phyloP scores from a whole-genome alignment of 495 filamentous ascomycete genomes.

The Clavariopsis aquatica region DNA sequence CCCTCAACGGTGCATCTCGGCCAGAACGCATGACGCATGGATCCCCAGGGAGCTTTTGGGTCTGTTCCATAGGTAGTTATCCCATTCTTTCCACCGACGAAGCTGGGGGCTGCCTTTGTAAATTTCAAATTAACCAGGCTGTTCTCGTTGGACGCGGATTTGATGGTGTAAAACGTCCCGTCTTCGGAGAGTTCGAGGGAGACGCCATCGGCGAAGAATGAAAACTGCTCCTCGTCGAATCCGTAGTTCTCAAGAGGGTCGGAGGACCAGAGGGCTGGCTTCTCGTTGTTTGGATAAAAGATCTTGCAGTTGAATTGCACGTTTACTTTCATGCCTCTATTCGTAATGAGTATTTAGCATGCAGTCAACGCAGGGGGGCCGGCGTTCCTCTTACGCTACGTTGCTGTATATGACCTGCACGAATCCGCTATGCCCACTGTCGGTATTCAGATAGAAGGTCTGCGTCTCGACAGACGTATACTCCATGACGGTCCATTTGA shows the following conservation, averaged over 20 bases:
- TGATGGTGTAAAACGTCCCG: slow-evolving; percentile 76
- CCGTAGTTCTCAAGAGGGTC: slow-evolving; percentile 71
- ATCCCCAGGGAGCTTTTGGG: slow-evolving; percentile 80
- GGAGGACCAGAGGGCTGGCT: slow-evolving; percentile 73
- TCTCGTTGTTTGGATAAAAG: slow-evolving; percentile 69
- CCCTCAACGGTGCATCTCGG: slow-evolving; percentile 80
- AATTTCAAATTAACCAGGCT: slow-evolving; percentile 82
- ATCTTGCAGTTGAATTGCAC: slow-evolving; percentile 90
- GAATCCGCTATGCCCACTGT: slow-evolving; percentile 73
- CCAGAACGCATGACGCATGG: slow-evolving; percentile 92
- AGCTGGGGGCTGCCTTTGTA: slow-evolving; percentile 73
- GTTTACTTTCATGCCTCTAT: slow-evolving; percentile 83
- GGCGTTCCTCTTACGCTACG: slow-evolving; percentile 69
- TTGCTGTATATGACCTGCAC: slow-evolving; percentile 97
- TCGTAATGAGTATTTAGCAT: slow-evolving; percentile 24
- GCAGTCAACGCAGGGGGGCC: not conserved
- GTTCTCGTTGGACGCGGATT: slow-evolving; percentile 74
- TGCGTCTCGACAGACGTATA: slow-evolving; percentile 94
- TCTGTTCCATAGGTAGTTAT: slow-evolving; percentile 85
- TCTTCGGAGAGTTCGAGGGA: slow-evolving; percentile 82
- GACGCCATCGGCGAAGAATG: slow-evolving; percentile 80
- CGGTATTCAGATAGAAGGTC: slow-evolving; percentile 85
- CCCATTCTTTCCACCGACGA: slow-evolving; percentile 83
- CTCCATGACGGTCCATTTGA: slow-evolving; percentile 79
- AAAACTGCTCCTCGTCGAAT: slow-evolving; percentile 80